Evolutionary conservation across 2,329 filamentous ascomycete species (phyloP).

Genomic region (Torrubiella hemipterigena): DNA sequence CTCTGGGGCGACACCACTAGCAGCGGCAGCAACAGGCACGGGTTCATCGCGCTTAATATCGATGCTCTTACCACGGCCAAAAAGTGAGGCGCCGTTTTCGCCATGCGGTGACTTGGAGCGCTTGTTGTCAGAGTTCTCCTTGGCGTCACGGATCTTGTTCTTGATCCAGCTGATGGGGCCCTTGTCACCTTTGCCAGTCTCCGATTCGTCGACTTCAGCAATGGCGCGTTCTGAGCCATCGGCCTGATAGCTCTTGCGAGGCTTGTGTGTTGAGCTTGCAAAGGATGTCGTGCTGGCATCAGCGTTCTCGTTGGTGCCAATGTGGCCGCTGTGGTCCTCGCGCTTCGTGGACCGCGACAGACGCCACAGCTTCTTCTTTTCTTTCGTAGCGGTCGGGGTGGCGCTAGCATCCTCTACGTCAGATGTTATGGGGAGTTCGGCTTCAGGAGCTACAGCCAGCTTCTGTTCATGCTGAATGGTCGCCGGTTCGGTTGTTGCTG

Average conservation of each 20-base stretch:
- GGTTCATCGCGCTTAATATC: constrained; percentile 31
- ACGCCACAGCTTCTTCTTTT: constrained; percentile 62
- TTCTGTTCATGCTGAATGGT: neutral
- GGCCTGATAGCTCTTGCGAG: constrained; percentile 36
- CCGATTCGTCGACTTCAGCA: constrained; percentile 25
- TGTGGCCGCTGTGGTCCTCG: constrained; percentile 41
- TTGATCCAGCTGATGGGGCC: constrained; percentile 47
- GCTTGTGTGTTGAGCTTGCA: constrained; percentile 43
- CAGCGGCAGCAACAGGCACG: neutral
- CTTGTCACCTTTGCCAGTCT: constrained; percentile 32
- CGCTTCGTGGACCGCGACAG: constrained; percentile 51
- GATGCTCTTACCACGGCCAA: constrained; percentile 33
- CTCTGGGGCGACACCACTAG: neutral
- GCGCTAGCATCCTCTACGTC: neutral
- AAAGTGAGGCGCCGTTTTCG: constrained; percentile 16
- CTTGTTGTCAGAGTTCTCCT: constrained; percentile 42
- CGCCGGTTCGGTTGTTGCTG: constrained; percentile 5
- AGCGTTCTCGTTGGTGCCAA: constrained; percentile 52
- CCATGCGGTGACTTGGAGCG: constrained; percentile 42
- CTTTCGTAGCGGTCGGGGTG: constrained; percentile 23
- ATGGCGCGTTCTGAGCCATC: constrained; percentile 36
- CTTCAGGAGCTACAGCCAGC: neutral
- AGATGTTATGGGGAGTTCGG: neutral
- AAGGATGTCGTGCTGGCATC: constrained; percentile 58
- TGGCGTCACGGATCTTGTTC: constrained; percentile 47